Evolutionary conservation across 2,329 filamentous ascomycete species (phyloP).

Genomic region (Paramyrothecium sp.): DNA sequence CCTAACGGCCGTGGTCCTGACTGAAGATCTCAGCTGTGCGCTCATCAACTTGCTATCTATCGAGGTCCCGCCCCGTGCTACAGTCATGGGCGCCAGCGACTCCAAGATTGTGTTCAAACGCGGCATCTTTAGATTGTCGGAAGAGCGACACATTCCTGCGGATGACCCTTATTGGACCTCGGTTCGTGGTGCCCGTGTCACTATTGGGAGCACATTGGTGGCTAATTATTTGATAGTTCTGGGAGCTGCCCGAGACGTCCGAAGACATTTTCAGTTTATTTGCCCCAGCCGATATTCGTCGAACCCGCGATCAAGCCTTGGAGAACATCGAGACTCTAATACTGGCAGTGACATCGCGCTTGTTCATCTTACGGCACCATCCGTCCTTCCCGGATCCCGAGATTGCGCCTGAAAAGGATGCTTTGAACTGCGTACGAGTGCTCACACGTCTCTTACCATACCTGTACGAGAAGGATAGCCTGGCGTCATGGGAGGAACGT

Average conservation of each 20-base stretch:
- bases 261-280: conserved; percentile 98
- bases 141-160: conserved; percentile 81
- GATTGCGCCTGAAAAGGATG: conserved; percentile 79
- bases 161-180: conserved; percentile 93
- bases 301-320: conserved; percentile 79
- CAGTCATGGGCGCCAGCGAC: conserved; percentile 89
- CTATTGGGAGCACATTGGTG: conserved; percentile 1
- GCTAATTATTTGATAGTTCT: conserved; percentile 64
- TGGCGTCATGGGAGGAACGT: conserved; percentile 82
- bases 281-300: conserved; percentile 82
- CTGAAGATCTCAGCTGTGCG: no score
- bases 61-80: conserved; percentile 7
- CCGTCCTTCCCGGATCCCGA: conserved; percentile 87
- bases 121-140: conserved; percentile 94
- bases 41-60: not conserved
- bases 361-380: conserved; percentile 81
- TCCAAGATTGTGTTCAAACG: conserved; percentile 99
- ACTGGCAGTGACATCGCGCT: conserved; percentile 76
- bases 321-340: conserved; percentile 90
- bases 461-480: conserved; percentile 82
- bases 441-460: conserved; percentile 88
- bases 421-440: conserved; percentile 92
- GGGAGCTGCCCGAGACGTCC: conserved; percentile 91
- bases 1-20: no score
- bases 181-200: conserved; percentile 51